Base-by-base conservation (phyloP, 1,284 basidiomycete genomes). In the Fomitiporia mediterranea region DNA sequence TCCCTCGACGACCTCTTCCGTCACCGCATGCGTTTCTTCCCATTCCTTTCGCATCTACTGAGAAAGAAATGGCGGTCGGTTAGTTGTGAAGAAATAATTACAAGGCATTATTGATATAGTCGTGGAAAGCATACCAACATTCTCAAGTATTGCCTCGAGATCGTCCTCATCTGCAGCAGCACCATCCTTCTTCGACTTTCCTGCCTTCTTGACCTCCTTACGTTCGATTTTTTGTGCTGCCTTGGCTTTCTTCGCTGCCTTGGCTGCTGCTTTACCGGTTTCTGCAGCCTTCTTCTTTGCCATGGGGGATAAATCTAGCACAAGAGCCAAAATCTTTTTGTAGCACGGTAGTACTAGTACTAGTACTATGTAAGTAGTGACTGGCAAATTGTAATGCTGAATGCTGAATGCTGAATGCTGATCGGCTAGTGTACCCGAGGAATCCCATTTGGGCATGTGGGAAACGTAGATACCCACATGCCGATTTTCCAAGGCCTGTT, bases 61-160 rank as follows among this genome's bases (percentile, higher is more conserved):
- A n/a, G n/a, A n/a, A n/a, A n/a, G n/a, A n/a, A 51, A 54, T 27
- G 28, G 35, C 40, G 5, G 46, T 21, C 28, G 38, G 42, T 52
- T 39, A 47, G 37, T 9, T 42, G 42, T 21, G 19, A 4, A 21
- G n/a, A 43, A 5, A 23, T 25, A 13, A 15, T 43, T 11, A 8
- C 19, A 43, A 43, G 8, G 4, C 25, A 32, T 13, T 13, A 25
- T 5, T 38, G 21, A 47, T 47, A 48, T 19, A 39, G 43, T 38
- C 27, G 8, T 19, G 28, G 42, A 39, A 56, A 49, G 47, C 28
- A 15, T 25, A 63, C 65, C 62, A 63, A 89, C 87, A 77, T 81
- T 80, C 66, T 89, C 88, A 25, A 94, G 78, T 60, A 93, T 91
- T 3, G 76, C 79, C 64, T 94, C 89, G 6, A 94, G 75, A 71